Base-by-base conservation (phyloP, 208 protist species). In the Angomonas ambiguus region DNA sequence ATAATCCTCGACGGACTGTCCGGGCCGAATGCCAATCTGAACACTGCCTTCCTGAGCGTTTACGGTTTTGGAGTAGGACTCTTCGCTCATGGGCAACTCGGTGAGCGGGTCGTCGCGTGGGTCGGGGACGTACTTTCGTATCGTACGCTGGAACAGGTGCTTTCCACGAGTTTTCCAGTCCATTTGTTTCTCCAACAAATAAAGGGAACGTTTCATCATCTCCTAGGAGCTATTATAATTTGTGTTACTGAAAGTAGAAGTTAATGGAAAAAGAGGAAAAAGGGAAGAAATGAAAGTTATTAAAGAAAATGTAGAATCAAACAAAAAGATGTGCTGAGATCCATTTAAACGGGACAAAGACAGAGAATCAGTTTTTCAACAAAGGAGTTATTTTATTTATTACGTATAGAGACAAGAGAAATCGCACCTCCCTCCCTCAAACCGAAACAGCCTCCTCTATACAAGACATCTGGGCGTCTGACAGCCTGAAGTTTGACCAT, bases 1-100 rank as follows among this genome's bases (percentile, higher is more conserved):
- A 82, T 94, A 94, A 25, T 92, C 85, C 69, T 92, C 83, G 58
- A 94, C 81, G 10, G 82, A 86, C 74, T 94, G 85, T 0, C 88
- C 88, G 18, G 85, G 88, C 13, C 85, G 80, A 49, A 92, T 90
- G 30, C 88, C 88, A 42, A 92, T 82, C 58, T 82, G 77, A 35
- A 92, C 83, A 56, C 82, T 79, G 49, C 84, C 84, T 56, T 94
- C 85, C 64, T 94, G 83, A 48, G 82, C 73, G 57, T 91, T 73
- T 11, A 79, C 66, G 1, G 83, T 88, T 65, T 79, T 80, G 8
- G 77, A 32, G 62, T 91, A 94, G 10, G 79, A 65, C 60, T 92
- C 84, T 0, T 69, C 66, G 38, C 63, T 86, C 73, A 94, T 80
- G 0, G 88, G 88, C 18, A 86, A 48, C 67, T 94, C 85, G 32